Conservation (phyloP, 2,329 filamentous ascomycete species). For the Sphaerulina populicola region DNA sequence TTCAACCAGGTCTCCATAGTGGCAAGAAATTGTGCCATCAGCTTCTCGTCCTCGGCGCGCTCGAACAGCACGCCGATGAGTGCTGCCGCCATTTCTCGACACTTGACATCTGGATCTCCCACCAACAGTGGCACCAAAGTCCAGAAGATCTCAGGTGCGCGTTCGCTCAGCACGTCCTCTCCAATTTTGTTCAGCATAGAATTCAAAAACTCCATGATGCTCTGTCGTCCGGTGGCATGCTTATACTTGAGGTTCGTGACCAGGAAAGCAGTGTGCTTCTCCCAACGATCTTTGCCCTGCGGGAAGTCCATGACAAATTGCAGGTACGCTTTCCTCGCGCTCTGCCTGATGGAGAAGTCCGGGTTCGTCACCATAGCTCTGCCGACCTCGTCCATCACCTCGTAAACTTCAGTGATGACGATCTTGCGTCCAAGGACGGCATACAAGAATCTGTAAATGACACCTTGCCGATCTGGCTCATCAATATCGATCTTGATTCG, state of each 20-base stretch:
- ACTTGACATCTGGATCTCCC: conserved; percentile 82
- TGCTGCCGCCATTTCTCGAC: conserved; percentile 69
- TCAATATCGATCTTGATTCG: conserved; percentile 83
- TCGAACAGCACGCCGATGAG: conserved; percentile 74
- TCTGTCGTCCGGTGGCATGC: conserved; percentile 77
- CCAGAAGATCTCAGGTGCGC: conserved; percentile 73
- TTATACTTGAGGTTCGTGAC: conserved; percentile 87
- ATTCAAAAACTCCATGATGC: conserved; percentile 86
- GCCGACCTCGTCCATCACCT: conserved; percentile 79
- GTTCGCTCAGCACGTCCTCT: conserved; percentile 71
- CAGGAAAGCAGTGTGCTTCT: conserved; percentile 80
- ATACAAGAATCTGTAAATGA: conserved; percentile 89
- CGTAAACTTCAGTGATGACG: conserved; percentile 80
- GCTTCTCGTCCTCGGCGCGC: conserved; percentile 63
- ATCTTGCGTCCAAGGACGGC: conserved; percentile 78
- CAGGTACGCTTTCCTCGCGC: conserved; percentile 82
- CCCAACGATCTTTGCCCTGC: conserved; percentile 79
- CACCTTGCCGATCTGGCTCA: conserved; percentile 81
- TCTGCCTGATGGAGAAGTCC: conserved; percentile 75
- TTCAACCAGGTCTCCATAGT: conserved; percentile 66
- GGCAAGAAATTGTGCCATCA: conserved; percentile 56
- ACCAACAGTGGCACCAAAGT: conserved; percentile 76
- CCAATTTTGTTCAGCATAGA: conserved; percentile 78
- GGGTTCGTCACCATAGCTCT: conserved; percentile 95
- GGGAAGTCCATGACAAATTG: conserved; percentile 93